Evolutionary conservation across 192 early-diverging fungal species (phyloP).

Genomic region (Radiomyces spectabilis): DNA sequence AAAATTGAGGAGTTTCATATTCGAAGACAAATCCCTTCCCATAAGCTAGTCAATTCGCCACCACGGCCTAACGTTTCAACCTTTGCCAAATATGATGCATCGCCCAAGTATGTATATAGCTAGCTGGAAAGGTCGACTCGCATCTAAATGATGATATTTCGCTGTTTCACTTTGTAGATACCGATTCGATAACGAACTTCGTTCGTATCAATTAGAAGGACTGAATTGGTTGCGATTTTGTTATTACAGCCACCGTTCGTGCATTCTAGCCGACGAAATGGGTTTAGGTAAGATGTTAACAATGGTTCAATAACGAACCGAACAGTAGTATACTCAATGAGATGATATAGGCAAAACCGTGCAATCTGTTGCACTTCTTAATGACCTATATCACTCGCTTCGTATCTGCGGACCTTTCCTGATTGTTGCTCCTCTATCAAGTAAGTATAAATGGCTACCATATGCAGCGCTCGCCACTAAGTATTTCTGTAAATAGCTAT

Average conservation of each 20-base stretch:
- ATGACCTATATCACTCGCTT: constrained; percentile 54
- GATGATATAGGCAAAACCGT: constrained; percentile 41
- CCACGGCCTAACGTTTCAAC: constrained; percentile 33
- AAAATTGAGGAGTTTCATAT: constrained; percentile 65
- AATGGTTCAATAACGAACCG: neutral
- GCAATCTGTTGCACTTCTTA: constrained; percentile 71
- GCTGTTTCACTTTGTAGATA: constrained; percentile 26
- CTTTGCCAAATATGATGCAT: constrained; percentile 51
- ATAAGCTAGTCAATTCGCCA: constrained; percentile 38
- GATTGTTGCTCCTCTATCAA: constrained; percentile 54
- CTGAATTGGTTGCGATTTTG: constrained; percentile 80
- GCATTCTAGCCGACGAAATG: constrained; percentile 94
- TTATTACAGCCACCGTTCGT: constrained; percentile 65
- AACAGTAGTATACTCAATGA: neutral
- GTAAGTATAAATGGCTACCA: constrained; percentile 12
- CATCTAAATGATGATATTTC: neutral
- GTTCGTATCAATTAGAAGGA: constrained; percentile 77
- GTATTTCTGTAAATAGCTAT: constrained; percentile 15
- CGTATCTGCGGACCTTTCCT: constrained; percentile 71
- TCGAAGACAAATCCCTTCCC: constrained; percentile 46
- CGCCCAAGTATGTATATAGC: constrained; percentile 32
- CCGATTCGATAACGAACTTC: constrained; percentile 62
- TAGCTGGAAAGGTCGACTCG: neutral
- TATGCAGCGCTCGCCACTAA: too few relatives aligned
- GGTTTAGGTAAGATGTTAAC: constrained; percentile 78